Conservation (phyloP, 768 basidiomycete genomes). For the Ramaria sp. region DNA sequence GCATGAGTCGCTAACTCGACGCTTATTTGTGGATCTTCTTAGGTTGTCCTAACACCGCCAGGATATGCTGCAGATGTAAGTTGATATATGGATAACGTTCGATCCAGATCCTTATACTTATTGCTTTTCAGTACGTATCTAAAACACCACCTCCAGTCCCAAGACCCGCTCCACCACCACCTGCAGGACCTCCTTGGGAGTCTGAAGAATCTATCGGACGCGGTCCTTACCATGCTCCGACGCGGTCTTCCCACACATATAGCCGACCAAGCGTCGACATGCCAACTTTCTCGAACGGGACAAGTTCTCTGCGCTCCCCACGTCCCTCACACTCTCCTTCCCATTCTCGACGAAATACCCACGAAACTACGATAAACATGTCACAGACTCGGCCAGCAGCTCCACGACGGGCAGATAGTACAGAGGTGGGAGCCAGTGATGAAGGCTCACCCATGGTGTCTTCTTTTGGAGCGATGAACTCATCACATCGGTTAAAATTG, state of each 20-base stretch:
- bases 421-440: not conserved
- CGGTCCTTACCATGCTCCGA: not conserved
- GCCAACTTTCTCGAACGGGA: not conserved
- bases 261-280: not conserved
- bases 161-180: constrained; percentile 1
- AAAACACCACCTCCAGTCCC: constrained; percentile 14
- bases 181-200: not conserved
- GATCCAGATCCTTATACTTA: not conserved
- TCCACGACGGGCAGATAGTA: constrained; percentile 13
- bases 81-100: not conserved
- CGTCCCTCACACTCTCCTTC: not conserved
- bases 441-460: not conserved
- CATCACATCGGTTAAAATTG: not conserved
- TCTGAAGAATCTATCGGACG: constrained; percentile 6
- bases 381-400: constrained; percentile 1
- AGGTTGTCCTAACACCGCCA: constrained; percentile 59
- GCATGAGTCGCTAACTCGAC: not conserved
- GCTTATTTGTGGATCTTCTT: constrained; percentile 2
- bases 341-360: constrained; percentile 12
- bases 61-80: constrained; percentile 56
- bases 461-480: constrained; percentile 4
- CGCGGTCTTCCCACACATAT: not conserved
- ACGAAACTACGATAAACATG: constrained; percentile 6
- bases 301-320: not conserved
- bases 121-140: constrained; percentile 17